phyloP scores from a whole-genome alignment of 306 rosid species.

The Cicer judaicum region DNA sequence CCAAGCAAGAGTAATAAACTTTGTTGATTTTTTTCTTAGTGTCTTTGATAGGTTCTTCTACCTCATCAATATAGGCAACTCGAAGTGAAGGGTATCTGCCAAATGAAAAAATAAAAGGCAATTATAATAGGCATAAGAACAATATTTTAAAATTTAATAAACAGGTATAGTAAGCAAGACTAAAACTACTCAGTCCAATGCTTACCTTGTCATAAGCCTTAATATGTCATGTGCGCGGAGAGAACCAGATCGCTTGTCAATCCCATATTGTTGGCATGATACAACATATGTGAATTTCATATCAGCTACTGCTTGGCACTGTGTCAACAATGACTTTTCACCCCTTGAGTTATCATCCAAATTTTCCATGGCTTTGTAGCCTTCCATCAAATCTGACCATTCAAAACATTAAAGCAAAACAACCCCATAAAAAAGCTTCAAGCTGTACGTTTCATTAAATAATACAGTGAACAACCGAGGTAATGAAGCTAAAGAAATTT shows the following conservation, averaged over 20 bases:
- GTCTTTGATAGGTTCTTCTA: conserved; percentile 84
- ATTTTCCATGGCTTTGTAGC: conserved; percentile 90
- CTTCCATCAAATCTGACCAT: conserved; percentile 86
- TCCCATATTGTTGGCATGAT: conserved; percentile 94
- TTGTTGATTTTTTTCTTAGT: conserved; percentile 72
- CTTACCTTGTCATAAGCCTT: conserved; percentile 89
- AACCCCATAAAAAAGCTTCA: not conserved
- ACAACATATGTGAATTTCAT: conserved; percentile 95
- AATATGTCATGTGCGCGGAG: conserved; percentile 82
- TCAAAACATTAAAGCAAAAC: conserved; percentile 35
- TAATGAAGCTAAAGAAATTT: not conserved
- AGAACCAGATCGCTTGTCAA: conserved; percentile 88
- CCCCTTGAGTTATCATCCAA: conserved; percentile 75
- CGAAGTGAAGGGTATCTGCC: conserved; percentile 93
- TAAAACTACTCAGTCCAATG: conserved; percentile 10
- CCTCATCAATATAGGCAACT: conserved; percentile 96
- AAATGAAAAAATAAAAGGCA: conserved; percentile 35
- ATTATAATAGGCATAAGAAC: not conserved
- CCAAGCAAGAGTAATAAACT: conserved; percentile 88
- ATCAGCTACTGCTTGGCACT: conserved; percentile 96
- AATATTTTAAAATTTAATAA: conserved; percentile 26
- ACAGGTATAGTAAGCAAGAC: not conserved
- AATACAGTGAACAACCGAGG: conserved; percentile 12
- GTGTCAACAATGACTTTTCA: conserved; percentile 85
- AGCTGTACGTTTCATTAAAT: not conserved